Evolutionary conservation across 768 basidiomycete genomes (phyloP).

Genomic region (Podaxis pistillaris): DNA sequence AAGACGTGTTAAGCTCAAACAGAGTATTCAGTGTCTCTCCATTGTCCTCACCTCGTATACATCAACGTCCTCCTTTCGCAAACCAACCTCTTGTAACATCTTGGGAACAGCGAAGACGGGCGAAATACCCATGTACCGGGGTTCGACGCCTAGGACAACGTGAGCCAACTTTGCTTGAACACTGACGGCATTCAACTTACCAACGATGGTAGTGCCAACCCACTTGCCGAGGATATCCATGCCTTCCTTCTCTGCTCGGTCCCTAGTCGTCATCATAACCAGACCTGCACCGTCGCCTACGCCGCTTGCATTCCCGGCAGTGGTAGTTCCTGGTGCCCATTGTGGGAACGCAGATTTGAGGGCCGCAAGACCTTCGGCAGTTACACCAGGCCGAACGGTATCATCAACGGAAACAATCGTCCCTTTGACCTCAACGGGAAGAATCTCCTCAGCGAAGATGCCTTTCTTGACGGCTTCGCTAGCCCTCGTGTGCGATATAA

Average conservation of each 20-base stretch:
- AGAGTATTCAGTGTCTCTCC: neutral
- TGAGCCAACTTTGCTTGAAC: neutral
- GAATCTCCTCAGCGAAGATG: conserved; percentile 83
- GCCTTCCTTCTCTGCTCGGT: conserved; percentile 71
- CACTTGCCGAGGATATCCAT: conserved; percentile 84
- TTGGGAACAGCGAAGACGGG: conserved; percentile 74
- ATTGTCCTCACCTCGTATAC: conserved; percentile 59
- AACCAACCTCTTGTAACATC: conserved; percentile 55
- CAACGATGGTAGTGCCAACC: conserved; percentile 74
- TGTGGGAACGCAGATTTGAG: conserved; percentile 88
- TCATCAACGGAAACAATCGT: conserved; percentile 72
- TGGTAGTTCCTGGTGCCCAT: conserved; percentile 70
- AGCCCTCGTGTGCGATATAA: conserved; percentile 84
- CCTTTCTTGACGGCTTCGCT: conserved; percentile 65
- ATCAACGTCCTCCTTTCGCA: conserved; percentile 72
- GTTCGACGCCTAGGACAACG: conserved; percentile 60
- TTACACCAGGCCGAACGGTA: conserved; percentile 84
- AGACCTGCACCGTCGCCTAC: conserved; percentile 93
- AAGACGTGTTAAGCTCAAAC: neutral
- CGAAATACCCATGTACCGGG: conserved; percentile 75
- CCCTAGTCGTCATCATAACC: conserved; percentile 78
- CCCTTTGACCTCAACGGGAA: conserved; percentile 79
- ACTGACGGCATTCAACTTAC: conserved; percentile 34
- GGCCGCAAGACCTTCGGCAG: conserved; percentile 67
- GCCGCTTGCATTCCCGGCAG: conserved; percentile 85